These are phyloP conservation scores for Chaetomiaceae sp. DNA, from an alignment of 2,329 filamentous ascomycete species.

Conservation along the genomic window DNA sequence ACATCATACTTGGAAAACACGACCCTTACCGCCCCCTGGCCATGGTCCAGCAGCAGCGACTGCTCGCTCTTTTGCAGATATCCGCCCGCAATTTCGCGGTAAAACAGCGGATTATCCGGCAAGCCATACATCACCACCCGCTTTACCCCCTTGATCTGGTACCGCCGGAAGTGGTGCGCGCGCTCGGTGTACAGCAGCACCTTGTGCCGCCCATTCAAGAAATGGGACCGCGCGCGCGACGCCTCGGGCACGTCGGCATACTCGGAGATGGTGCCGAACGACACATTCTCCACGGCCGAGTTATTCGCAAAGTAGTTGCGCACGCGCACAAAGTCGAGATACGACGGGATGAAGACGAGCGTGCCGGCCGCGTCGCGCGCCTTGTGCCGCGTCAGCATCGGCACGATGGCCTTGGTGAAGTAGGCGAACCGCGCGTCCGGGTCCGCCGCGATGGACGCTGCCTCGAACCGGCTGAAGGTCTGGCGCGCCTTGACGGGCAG, in stretches of 20 bases:
- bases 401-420: conserved; percentile 78
- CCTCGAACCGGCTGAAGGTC: conserved; percentile 84
- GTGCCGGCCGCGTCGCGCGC: conserved; percentile 64
- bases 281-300: conserved; percentile 46
- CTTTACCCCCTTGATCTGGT: conserved; percentile 74
- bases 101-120: conserved; percentile 83
- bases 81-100: conserved; percentile 68
- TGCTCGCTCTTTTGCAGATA: conserved; percentile 60
- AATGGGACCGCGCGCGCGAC: conserved; percentile 80
- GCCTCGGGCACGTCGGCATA: conserved; percentile 77
- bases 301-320: conserved; percentile 86
- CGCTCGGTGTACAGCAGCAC: conserved; percentile 89
- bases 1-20: conserved; percentile 88
- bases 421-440: conserved; percentile 88
- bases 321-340: conserved; percentile 90
- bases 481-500: conserved; percentile 71
- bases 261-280: conserved; percentile 83
- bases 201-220: conserved; percentile 74
- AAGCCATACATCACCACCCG: conserved; percentile 84
- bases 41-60: conserved; percentile 51
- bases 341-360: conserved; percentile 85
- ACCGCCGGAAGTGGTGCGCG: conserved; percentile 94
- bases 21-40: conserved; percentile 55
- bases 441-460: conserved; percentile 64
- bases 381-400: conserved; percentile 62